These are phyloP conservation scores for Tirmania nivea DNA, from an alignment of 495 filamentous ascomycete genomes.

Conservation along the genomic window DNA sequence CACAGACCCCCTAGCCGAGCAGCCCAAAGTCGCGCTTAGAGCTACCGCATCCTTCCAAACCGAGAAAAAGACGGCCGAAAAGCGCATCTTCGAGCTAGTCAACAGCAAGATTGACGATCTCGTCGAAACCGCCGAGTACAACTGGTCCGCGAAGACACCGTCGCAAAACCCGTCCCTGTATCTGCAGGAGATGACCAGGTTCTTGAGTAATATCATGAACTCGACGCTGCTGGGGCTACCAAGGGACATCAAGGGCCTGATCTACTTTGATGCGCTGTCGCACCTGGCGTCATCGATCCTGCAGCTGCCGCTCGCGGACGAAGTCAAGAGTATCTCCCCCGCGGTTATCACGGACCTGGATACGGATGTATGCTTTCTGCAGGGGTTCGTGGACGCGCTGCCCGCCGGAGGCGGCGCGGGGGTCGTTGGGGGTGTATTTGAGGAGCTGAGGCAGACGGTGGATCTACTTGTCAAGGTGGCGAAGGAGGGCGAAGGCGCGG, in stretches of 20 bases:
- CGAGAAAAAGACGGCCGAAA: slow-evolving; percentile 89
- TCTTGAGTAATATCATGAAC: slow-evolving; percentile 91
- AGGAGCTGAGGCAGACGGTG: slow-evolving; percentile 82
- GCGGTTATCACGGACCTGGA: slow-evolving; percentile 62
- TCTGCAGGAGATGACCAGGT: slow-evolving; percentile 79
- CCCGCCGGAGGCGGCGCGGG: slow-evolving; percentile 21
- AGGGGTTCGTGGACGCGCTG: slow-evolving; percentile 64
- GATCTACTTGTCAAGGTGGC: slow-evolving; percentile 35
- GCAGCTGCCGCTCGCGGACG: slow-evolving; percentile 57
- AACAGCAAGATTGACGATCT: slow-evolving; percentile 98
- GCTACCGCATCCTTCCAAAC: slow-evolving; percentile 69
- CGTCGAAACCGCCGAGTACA: slow-evolving; percentile 88
- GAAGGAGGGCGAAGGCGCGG: slow-evolving; percentile 44
- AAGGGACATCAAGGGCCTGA: slow-evolving; percentile 84
- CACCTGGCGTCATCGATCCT: slow-evolving; percentile 78
- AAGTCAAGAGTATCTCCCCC: slow-evolving; percentile 66
- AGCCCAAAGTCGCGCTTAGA: slow-evolving; percentile 33
- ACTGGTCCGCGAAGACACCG: slow-evolving; percentile 55
- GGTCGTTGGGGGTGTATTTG: slow-evolving; percentile 64
- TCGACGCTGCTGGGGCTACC: slow-evolving; percentile 79
- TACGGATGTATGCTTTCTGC: slow-evolving; percentile 61
- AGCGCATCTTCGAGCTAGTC: slow-evolving; percentile 93
- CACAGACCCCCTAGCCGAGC: slow-evolving; percentile 25
- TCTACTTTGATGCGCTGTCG: slow-evolving; percentile 88
- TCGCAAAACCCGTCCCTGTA: slow-evolving; percentile 63